Evolutionary conservation across 768 basidiomycete genomes (phyloP).

Genomic region (Scleroderma bovista): DNA sequence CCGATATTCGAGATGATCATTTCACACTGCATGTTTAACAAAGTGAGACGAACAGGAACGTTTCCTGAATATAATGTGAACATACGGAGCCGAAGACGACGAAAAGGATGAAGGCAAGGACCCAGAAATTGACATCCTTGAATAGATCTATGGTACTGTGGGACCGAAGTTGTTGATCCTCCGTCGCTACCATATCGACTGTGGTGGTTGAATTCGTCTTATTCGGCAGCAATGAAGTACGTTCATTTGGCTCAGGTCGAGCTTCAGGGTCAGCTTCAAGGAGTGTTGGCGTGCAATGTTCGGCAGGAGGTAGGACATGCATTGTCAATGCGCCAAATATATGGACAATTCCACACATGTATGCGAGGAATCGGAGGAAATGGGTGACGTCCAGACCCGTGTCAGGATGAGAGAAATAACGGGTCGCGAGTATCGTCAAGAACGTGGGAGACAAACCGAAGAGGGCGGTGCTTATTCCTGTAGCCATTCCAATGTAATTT

Average conservation of each 20-base stretch:
- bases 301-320: conserved; percentile 14
- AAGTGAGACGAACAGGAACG: not conserved
- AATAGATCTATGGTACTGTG: conserved; percentile 40
- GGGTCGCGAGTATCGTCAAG: conserved; percentile 59
- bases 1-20: conserved; percentile 85
- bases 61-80: conserved; percentile 8
- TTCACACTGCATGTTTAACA: conserved; percentile 51
- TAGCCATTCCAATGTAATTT: conserved; percentile 54
- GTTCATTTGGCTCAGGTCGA: conserved; percentile 20
- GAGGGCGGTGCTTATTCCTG: conserved; percentile 62
- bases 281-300: not conserved
- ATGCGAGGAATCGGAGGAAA: conserved; percentile 55
- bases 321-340: conserved; percentile 47
- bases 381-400: conserved; percentile 41
- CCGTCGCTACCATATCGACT: conserved; percentile 19
- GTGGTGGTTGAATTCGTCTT: conserved; percentile 12
- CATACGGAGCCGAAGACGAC: conserved; percentile 66
- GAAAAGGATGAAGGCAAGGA: conserved; percentile 46
- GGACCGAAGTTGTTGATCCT: conserved; percentile 13
- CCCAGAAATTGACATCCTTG: conserved; percentile 58
- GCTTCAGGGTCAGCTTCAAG: conserved; percentile 5
- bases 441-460: conserved; percentile 82
- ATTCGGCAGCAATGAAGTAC: conserved; percentile 24
- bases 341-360: conserved; percentile 49
- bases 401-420: conserved; percentile 46